Base-by-base conservation (phyloP, 1,139 yeast species). In the Candida sojae region DNA sequence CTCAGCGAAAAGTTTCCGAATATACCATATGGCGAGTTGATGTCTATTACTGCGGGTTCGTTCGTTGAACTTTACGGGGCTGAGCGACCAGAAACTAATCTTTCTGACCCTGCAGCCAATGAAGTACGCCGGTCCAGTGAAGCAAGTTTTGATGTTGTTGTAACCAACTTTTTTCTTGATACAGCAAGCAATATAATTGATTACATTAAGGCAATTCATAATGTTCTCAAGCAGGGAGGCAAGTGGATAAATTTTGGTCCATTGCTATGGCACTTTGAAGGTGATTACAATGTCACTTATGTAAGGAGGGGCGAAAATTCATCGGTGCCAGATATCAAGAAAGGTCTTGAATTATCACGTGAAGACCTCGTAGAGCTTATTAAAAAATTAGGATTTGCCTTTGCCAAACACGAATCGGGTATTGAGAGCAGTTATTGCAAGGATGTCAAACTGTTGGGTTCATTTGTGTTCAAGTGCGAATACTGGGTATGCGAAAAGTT, bases 201-300 rank as follows among this genome's bases (percentile, higher is more conserved):
- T 45, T 89, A 90, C 52, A 53, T 91, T 40, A 77, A 74, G 48
- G 71, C 89, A 0, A 79, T 91, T 1, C 62, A 71, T 17, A 73
- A 83, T 53, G 71, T 81, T 21, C 61, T 89, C 48, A 71, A 71
- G 42, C 62, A 70, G 0, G 79, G 79, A 6, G 96, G 95, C 0
- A 55, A 69, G 11, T 90, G 97, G 96, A 73, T 89, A 48, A 91
- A 91, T 63, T 81, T 86, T 57, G 97, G 97, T 0, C 97, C 97
- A 0, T 68, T 90, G 28, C 66, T 87, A 46, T 90, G 96, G 95
- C 97, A 91, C 65, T 86, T 80, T 60, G 96, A 88, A 58, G 82
- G 80, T 47, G 81, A 79, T 43, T 67, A 63, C 26, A 66, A 63
- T 26, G 59, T 63, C 53, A 61, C 52, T 30, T 56, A 53, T 47